Percentiles rank a stretch among this genome's conserved stretches.
Evolutionary conservation across 352 stramenopile species (phyloP).

Genomic region (Phytophthora pini): DNA sequence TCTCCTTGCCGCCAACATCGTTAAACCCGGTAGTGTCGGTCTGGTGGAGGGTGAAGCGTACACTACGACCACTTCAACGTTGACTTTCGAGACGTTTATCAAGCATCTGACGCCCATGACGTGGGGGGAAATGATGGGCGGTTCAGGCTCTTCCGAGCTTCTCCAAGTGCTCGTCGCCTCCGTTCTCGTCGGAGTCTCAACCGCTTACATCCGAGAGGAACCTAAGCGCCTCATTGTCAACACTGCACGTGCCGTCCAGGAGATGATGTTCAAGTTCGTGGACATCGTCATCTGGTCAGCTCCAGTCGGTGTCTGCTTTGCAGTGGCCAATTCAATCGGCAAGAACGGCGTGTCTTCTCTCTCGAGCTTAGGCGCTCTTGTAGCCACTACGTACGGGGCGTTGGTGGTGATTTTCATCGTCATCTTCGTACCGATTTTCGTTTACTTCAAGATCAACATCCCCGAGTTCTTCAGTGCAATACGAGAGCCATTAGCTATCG

Average conservation of each 20-base stretch:
- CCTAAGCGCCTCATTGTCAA: slow-evolving; percentile 44
- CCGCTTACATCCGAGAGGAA: slow-evolving; percentile 27
- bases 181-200: slow-evolving; percentile 43
- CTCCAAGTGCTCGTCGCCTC: slow-evolving; percentile 52
- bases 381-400: slow-evolving; percentile 38
- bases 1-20: slow-evolving; percentile 50
- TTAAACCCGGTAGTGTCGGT: slow-evolving; percentile 45
- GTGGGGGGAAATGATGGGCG: slow-evolving; percentile 64
- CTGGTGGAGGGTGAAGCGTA: slow-evolving; percentile 37
- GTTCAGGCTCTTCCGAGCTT: slow-evolving; percentile 46
- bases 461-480: slow-evolving; percentile 44
- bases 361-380: slow-evolving; percentile 32
- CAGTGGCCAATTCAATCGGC: slow-evolving; percentile 45
- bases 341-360: slow-evolving; percentile 47
- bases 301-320: slow-evolving; percentile 51
- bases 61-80: slow-evolving; percentile 21
- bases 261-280: slow-evolving; percentile 64
- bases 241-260: slow-evolving; percentile 38
- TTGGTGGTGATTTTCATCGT: slow-evolving; percentile 36
- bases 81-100: slow-evolving; percentile 52
- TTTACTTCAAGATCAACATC: slow-evolving; percentile 57
- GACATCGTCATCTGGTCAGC: slow-evolving; percentile 58
- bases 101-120: slow-evolving; percentile 59
- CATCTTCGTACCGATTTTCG: slow-evolving; percentile 39
- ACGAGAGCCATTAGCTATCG: slow-evolving; percentile 48